Base-by-base conservation (phyloP, 2,329 filamentous ascomycete species). In the Ophiostoma piceae region DNA sequence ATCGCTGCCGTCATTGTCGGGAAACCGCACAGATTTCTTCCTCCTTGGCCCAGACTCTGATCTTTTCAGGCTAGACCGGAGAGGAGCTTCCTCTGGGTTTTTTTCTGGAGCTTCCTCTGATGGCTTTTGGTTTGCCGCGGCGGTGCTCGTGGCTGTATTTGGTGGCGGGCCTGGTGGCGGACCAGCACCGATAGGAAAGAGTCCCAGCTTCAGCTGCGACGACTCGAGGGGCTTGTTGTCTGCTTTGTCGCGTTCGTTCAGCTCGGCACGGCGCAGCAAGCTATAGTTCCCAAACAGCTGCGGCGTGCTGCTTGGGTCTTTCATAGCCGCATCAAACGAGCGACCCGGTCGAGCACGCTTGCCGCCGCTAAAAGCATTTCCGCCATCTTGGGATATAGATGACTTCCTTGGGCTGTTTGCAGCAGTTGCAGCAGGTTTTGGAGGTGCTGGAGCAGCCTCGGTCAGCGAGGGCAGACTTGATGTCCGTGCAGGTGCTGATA, bases 351-450 rank as follows among this genome's bases (percentile, higher is more conserved):
- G 83, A 39, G 74, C 76, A 35, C 73, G 75, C 70, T 78, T 83
- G 1, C 84, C 83, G 11, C 78, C 78, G 7, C 75, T 72, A 66
- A 86, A 86, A 0, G 86, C 79, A 70, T 85, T 86, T 16, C 70
- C 72, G 8, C 70, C 35, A 70, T 76, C 37, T 74, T 78, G 67
- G 75, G 73, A 39, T 14, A 64, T 60, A 0, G 71, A 64, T 65
- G 43, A 64, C 16, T 22, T 43, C 32, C 22, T 66, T 35, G 35
- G 35, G 35, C 5, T 35, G 8, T 35, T 66, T 14, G 65, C 65
- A 8, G 39, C 64, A n/a, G 1, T 65, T 11, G 35, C 16, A 12
- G 32, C 35, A 19, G 43, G 5, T 26, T 37, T n/a, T 62, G 57
- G 3, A 16, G 3, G 57, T 32, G 16, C 57, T 32, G 60, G 26